These are phyloP conservation scores for Coniferiporia sulphurascens DNA, from an alignment of 1,284 basidiomycete genomes.

Conservation along the genomic window DNA sequence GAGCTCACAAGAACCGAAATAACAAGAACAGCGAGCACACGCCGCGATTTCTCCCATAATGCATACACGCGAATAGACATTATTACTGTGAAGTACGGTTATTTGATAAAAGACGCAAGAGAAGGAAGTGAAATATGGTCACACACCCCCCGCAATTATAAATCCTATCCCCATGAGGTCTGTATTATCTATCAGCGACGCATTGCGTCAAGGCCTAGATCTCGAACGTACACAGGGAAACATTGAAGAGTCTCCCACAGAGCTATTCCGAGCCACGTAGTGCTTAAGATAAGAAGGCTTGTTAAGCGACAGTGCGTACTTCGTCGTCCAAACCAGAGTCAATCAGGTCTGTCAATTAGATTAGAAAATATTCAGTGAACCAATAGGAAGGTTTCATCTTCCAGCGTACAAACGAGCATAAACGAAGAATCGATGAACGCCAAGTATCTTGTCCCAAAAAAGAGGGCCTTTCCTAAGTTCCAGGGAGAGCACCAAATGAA, in stretches of 20 bases:
- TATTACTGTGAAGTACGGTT: not conserved
- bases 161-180: not conserved
- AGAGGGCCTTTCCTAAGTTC: constrained; percentile 11
- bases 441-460: constrained; percentile 11
- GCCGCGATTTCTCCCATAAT: constrained; percentile 2
- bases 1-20: not conserved
- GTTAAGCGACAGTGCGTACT: not conserved
- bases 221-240: not conserved
- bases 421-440: constrained; percentile 8
- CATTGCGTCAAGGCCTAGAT: not conserved
- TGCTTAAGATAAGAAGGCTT: not conserved
- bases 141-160: constrained; percentile 3
- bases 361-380: constrained; percentile 54
- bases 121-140: not conserved
- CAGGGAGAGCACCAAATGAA: constrained; percentile 12
- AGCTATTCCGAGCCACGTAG: too few relatives aligned
- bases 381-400: not conserved
- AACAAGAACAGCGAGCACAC: not conserved
- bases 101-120: too few relatives aligned
- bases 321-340: not conserved
- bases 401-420: constrained; percentile 3
- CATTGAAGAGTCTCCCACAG: not conserved
- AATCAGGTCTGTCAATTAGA: not conserved
- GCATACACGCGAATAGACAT: constrained; percentile 12
- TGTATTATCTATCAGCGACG: not conserved